phyloP scores from a whole-genome alignment of 1,139 yeast genomes.

The Geotrichum histeridarum region DNA sequence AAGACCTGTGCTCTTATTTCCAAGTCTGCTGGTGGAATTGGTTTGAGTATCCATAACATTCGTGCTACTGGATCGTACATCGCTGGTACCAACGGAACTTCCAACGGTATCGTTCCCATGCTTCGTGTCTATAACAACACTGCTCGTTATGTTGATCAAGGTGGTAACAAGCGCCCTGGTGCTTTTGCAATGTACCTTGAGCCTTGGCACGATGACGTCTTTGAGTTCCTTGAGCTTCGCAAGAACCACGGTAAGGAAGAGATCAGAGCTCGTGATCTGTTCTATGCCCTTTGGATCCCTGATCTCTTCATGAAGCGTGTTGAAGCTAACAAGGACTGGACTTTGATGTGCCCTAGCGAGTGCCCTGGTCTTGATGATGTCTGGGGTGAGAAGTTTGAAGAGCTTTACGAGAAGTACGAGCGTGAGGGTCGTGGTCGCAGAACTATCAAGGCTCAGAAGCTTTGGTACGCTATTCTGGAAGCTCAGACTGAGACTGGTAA shows the following conservation, averaged over 20 bases:
- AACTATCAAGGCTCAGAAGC: slow-evolving; percentile 76
- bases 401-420: slow-evolving; percentile 67
- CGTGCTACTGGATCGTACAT: slow-evolving; percentile 82
- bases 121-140: slow-evolving; percentile 85
- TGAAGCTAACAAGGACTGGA: slow-evolving; percentile 72
- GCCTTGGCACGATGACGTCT: slow-evolving; percentile 88
- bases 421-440: slow-evolving; percentile 63
- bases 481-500: slow-evolving; percentile 92
- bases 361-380: slow-evolving; percentile 78
- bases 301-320: slow-evolving; percentile 88
- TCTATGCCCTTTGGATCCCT: slow-evolving; percentile 89
- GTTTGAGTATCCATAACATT: slow-evolving; percentile 76
- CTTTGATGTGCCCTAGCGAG: slow-evolving; percentile 81
- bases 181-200: slow-evolving; percentile 85
- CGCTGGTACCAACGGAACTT: slow-evolving; percentile 85
- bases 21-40: slow-evolving; percentile 89
- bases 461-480: slow-evolving; percentile 82
- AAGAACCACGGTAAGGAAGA: slow-evolving; percentile 92
- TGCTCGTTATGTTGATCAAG: slow-evolving; percentile 89
- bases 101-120: slow-evolving; percentile 87
- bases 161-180: slow-evolving; percentile 92
- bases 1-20: slow-evolving; percentile 83
- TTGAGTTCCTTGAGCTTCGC: slow-evolving; percentile 76
- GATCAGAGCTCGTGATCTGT: slow-evolving; percentile 81
- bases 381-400: slow-evolving; percentile 77